Evolutionary conservation across 2,329 filamentous ascomycete genomes (phyloP), one percentile per base, ranked within the genome.

Genomic region (Metarhizium rileyi): DNA sequence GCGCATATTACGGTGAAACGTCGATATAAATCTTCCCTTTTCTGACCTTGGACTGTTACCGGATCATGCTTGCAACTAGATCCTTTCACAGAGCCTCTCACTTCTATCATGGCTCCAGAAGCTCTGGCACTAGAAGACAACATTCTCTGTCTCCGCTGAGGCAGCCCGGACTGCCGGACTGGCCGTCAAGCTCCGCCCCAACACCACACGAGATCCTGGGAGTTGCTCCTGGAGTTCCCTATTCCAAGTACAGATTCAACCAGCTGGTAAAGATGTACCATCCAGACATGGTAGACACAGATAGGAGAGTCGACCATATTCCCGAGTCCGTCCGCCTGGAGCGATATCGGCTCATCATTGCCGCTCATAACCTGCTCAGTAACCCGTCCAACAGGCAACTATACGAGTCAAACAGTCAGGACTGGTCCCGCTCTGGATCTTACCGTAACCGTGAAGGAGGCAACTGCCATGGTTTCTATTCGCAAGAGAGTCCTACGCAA

Each of bases 241-340:
- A 57, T 42, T 49, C 52, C 18, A 58, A 57, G 47, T 46, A 35
- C 20, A 25, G 20, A 3, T 58, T 57, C 38, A 47, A 53, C 40
- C 48, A 30, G 16, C 50, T 58, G 7, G 55, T 56, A 23, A 58
- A 58, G 48, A 23, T 53, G 10, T 58, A 57, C 30, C 56, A 58
- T n/a, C 56, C 56, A 1, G 55, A 58, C 35, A 48, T 56, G 22
- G 22, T 22, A 9, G 38, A 18, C n/a, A 28, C 28, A 27, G 46
- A 42, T 8, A 14, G 26, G 26, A 33, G 28, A 35, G 28, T 23
- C 18, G 33, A 38, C 14, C 8, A 22, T 33, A 7, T 52, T 23
- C 38, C 49, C 1, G 43, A 26, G 3, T 18, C 44, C 23, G 35
- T 38, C n/a, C 35, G 47, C 7, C 49, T 50, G 14, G 50, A 55